Evolutionary conservation across 2,329 filamentous ascomycete species (phyloP).

Genomic region (Talaromyces sp.): DNA sequence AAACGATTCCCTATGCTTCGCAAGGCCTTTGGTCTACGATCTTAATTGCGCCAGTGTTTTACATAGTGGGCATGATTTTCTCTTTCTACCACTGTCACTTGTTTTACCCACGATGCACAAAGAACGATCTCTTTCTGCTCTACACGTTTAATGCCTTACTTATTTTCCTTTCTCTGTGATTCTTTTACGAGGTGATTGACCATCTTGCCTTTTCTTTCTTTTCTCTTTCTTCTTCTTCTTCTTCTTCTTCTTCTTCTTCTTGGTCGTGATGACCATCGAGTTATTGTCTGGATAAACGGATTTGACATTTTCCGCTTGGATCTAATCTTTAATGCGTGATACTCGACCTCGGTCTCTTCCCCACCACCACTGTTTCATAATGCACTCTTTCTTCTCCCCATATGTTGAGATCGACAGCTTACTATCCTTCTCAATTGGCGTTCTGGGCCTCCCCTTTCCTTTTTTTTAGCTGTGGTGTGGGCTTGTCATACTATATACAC

Average conservation of each 20-base stretch:
- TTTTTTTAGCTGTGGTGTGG: neutral
- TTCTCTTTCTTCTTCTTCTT: too few species aligned
- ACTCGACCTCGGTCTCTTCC: conserved; percentile 11
- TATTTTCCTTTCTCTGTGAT: conserved; percentile 6
- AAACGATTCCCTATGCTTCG: conserved; percentile 50
- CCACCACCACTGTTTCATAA: conserved; percentile 4
- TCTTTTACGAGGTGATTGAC: neutral
- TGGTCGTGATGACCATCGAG: neutral
- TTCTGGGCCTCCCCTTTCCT: neutral
- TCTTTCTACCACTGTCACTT: neutral
- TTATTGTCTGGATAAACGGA: neutral
- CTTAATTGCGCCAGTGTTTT: conserved; percentile 10
- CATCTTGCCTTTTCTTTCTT: neutral
- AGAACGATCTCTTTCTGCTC: conserved; percentile 3
- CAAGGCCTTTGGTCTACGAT: conserved; percentile 47
- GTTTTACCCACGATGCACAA: conserved; percentile 5
- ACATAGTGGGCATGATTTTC: neutral
- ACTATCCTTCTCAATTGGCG: neutral
- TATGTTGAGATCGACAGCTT: neutral
- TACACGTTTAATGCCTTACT: conserved; percentile 15
- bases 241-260: neutral
- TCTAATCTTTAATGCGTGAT: conserved; percentile 30
- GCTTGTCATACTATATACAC: conserved; percentile 14
- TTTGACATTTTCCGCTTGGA: conserved; percentile 16
- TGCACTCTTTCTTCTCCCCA: conserved; percentile 3